Evolutionary conservation across 805 yeast species (phyloP).

Genomic region (Blastobotrys peoriensis): DNA sequence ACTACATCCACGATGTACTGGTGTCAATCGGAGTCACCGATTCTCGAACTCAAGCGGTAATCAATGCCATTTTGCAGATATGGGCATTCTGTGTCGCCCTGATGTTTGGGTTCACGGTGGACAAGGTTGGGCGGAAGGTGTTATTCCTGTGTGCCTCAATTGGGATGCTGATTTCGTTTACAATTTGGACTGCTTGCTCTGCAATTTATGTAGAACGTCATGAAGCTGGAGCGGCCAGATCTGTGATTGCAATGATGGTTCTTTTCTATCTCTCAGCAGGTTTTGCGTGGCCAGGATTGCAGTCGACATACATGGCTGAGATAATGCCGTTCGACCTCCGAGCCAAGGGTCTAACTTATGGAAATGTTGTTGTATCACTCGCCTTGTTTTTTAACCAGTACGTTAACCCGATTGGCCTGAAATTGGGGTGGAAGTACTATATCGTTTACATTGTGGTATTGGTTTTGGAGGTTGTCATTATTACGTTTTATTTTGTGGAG

Average conservation of each 20-base stretch:
- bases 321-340: slow-evolving; percentile 28
- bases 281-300: slow-evolving; percentile 3
- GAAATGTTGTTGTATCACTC: slow-evolving; percentile 11
- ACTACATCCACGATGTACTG: slow-evolving; percentile 46
- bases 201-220: slow-evolving; percentile 18
- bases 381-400: slow-evolving; percentile 30
- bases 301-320: slow-evolving; percentile 20
- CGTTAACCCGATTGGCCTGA: slow-evolving; percentile 37
- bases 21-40: slow-evolving; percentile 45
- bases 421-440: slow-evolving; percentile 39
- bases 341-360: slow-evolving; percentile 36
- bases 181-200: slow-evolving; percentile 16
- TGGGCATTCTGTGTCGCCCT: slow-evolving; percentile 1
- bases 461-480: slow-evolving; percentile 34
- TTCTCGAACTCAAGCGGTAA: slow-evolving; percentile 4
- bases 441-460: slow-evolving; percentile 28
- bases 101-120: neutral
- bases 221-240: slow-evolving; percentile 18
- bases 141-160: slow-evolving; percentile 13
- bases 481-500: slow-evolving; percentile 51
- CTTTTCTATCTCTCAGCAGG: neutral
- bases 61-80: slow-evolving; percentile 17
- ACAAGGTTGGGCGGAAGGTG: neutral
- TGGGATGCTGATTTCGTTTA: slow-evolving; percentile 18
- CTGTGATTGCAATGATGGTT: slow-evolving; percentile 7